Percentiles rank a stretch among this genome's conserved stretches.
Evolutionary conservation across 805 yeast species (phyloP).

Genomic region (Clavispora phyllophila): DNA sequence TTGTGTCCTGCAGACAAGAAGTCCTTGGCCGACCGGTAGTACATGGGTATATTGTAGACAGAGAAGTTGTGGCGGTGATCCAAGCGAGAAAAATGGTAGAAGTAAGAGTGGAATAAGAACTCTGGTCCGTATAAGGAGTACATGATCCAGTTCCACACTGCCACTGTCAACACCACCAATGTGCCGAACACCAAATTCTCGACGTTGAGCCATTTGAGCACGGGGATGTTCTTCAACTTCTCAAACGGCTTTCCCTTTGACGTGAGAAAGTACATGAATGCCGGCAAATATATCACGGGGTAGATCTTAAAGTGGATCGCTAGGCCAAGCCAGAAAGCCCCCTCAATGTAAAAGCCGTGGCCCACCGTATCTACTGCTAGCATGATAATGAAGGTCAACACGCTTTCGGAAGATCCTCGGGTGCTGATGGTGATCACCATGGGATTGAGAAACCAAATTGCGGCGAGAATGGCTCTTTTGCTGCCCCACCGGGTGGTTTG

Average conservation of each 20-base stretch:
- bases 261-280: slow-evolving; percentile 47
- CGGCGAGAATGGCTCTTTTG: slow-evolving; percentile 40
- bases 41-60: slow-evolving; percentile 71
- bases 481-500: slow-evolving; percentile 7
- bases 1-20: neutral
- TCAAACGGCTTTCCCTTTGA: slow-evolving; percentile 17
- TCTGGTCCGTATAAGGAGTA: slow-evolving; percentile 66
- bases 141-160: slow-evolving; percentile 52
- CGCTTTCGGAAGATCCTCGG: slow-evolving; percentile 89
- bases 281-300: slow-evolving; percentile 83
- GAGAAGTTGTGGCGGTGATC: slow-evolving; percentile 97
- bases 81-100: slow-evolving; percentile 75
- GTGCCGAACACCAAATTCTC: slow-evolving; percentile 22
- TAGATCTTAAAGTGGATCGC: slow-evolving; percentile 88
- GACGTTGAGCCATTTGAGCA: slow-evolving; percentile 36
- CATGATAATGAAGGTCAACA: slow-evolving; percentile 74
- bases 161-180: slow-evolving; percentile 33
- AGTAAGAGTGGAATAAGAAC: slow-evolving; percentile 69
- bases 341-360: slow-evolving; percentile 15
- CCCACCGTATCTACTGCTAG: slow-evolving; percentile 33
- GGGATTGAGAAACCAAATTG: slow-evolving; percentile 88
- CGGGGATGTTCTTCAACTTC: slow-evolving; percentile 16
- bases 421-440: slow-evolving; percentile 92
- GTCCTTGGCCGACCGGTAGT: slow-evolving; percentile 46
- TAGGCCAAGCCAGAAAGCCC: slow-evolving; percentile 57